phyloP scores from a whole-genome alignment of 768 basidiomycete species.

The Nidula microcarpa region DNA sequence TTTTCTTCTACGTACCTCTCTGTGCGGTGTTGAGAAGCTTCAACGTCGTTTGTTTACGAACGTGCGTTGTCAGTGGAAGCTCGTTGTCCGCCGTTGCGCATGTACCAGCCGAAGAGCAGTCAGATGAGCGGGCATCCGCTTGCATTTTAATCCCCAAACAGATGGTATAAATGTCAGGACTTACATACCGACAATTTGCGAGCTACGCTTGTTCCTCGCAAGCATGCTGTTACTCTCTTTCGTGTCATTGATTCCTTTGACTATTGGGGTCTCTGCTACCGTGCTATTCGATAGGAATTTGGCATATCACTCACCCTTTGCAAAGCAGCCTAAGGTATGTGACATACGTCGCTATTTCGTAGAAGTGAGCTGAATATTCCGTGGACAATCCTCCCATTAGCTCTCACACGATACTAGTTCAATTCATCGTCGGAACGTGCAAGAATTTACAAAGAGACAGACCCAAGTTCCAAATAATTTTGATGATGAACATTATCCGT shows the following conservation, averaged over 20 bases:
- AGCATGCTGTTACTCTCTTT: background rate
- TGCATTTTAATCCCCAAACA: background rate
- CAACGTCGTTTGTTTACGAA: background rate
- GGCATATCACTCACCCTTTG: slow-evolving; percentile 36
- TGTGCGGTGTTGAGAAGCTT: background rate
- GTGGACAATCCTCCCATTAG: slow-evolving; percentile 14
- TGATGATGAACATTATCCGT: slow-evolving; percentile 45
- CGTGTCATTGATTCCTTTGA: slow-evolving; percentile 3
- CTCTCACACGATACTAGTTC: slow-evolving; percentile 31
- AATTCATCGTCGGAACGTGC: slow-evolving; percentile 23
- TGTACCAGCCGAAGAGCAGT: background rate
- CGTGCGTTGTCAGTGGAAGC: background rate
- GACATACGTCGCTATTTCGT: background rate
- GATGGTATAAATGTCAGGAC: background rate
- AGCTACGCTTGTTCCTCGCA: background rate
- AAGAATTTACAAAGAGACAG: slow-evolving; percentile 22
- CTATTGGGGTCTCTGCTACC: slow-evolving; percentile 12
- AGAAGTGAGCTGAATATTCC: background rate
- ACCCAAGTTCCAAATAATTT: slow-evolving; percentile 30
- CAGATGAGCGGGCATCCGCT: background rate
- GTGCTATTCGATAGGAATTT: slow-evolving; percentile 32
- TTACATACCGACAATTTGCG: too few relatives aligned
- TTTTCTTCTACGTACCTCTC: background rate
- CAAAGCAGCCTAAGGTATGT: slow-evolving; percentile 25
- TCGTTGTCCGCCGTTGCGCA: background rate